phyloP scores from a whole-genome alignment of 1,284 basidiomycete species.

The Sporisorium scitamineum region DNA sequence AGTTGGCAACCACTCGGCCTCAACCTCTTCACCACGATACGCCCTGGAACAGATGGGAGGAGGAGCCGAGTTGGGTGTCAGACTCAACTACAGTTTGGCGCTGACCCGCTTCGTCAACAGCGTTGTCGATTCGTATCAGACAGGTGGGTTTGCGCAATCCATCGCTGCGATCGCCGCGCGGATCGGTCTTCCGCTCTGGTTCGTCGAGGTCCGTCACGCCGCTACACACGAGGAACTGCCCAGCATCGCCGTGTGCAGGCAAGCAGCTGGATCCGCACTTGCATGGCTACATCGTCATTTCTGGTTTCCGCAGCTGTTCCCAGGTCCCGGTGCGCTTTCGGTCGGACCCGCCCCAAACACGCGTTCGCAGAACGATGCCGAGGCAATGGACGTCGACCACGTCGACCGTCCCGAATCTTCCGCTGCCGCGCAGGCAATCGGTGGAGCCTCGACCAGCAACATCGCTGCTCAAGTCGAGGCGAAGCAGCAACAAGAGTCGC shows the following conservation, averaged over 20 bases:
- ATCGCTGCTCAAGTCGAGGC: neutral
- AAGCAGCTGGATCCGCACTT: conserved; percentile 74
- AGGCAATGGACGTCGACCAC: conserved; percentile 18
- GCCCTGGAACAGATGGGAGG: conserved; percentile 50
- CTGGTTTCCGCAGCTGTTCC: conserved; percentile 55
- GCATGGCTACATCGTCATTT: conserved; percentile 60
- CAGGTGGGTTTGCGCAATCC: conserved; percentile 81
- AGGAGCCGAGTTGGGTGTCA: conserved; percentile 38
- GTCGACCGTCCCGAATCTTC: conserved; percentile 19
- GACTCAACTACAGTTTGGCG: conserved; percentile 59
- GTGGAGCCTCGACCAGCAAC: neutral
- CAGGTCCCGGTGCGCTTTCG: conserved; percentile 13
- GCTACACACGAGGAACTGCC: conserved; percentile 97
- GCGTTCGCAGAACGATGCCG: neutral
- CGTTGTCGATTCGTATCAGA: conserved; percentile 88
- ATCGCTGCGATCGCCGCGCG: conserved; percentile 89
- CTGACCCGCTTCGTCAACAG: conserved; percentile 79
- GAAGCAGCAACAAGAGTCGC: conserved; percentile 13
- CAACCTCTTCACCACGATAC: conserved; percentile 7
- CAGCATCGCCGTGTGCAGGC: conserved; percentile 81
- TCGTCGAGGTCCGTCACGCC: conserved; percentile 94
- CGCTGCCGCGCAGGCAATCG: neutral
- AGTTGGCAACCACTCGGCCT: neutral
- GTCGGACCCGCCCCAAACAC: neutral
- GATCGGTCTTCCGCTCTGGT: conserved; percentile 85